Conservation (phyloP, 2,329 filamentous ascomycete species). For the Fusarium mexicanum region DNA sequence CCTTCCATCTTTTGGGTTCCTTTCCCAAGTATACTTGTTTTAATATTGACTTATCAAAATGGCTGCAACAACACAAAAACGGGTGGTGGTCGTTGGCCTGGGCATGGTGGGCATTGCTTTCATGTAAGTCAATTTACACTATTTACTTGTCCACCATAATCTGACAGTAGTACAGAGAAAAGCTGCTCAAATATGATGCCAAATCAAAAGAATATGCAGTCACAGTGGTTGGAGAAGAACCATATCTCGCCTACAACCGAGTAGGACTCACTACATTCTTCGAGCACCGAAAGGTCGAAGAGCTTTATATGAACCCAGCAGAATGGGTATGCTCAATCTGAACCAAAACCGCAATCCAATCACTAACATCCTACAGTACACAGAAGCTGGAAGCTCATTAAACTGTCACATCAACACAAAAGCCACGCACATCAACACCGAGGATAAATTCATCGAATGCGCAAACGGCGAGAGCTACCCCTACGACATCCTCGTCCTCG, state of each 20-base stretch:
- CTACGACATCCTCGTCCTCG: conserved; percentile 85
- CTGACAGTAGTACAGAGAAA: conserved; percentile 69
- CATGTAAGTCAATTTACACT: conserved; percentile 68
- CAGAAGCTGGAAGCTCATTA: conserved; percentile 72
- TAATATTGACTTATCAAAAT: conserved; percentile 15
- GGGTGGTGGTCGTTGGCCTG: conserved; percentile 83
- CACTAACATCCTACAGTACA: conserved; percentile 62
- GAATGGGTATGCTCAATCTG: conserved; percentile 71
- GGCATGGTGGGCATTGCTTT: conserved; percentile 94
- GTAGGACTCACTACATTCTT: conserved; percentile 92
- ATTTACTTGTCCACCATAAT: not conserved
- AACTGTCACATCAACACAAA: conserved; percentile 79
- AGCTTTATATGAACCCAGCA: conserved; percentile 85
- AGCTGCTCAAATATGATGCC: conserved; percentile 84
- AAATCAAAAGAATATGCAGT: conserved; percentile 80
- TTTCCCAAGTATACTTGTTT: not conserved
- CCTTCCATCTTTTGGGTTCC: not conserved
- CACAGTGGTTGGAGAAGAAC: conserved; percentile 86
- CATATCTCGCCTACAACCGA: conserved; percentile 89
- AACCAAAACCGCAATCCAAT: not conserved
- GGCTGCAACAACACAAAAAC: conserved; percentile 57
- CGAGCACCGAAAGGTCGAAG: conserved; percentile 83
- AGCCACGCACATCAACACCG: conserved; percentile 71
- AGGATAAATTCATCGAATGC: conserved; percentile 73
- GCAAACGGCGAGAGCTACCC: conserved; percentile 73